These are phyloP conservation scores for Diaporthe ampelina DNA, from an alignment of 2,329 filamentous ascomycete genomes.

Conservation along the genomic window DNA sequence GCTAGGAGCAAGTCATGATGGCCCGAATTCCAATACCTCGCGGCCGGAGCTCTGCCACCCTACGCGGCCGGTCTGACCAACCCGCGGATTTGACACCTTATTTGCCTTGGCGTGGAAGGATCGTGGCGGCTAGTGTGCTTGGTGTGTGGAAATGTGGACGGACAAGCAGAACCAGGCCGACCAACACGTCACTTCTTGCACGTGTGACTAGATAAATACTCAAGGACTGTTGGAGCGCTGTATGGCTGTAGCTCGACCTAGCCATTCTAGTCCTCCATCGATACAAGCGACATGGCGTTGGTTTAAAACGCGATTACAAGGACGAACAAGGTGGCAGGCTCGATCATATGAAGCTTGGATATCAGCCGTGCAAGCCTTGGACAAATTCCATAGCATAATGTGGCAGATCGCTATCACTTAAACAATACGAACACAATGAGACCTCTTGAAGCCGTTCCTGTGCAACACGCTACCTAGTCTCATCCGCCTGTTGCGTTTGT, in stretches of 20 bases:
- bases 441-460: neutral
- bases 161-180: neutral
- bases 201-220: neutral
- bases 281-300: neutral
- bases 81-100: neutral
- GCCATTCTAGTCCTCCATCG: neutral
- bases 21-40: conserved; percentile 4
- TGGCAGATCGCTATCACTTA: neutral
- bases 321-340: no score
- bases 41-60: neutral
- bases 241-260: neutral
- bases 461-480: neutral
- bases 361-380: neutral
- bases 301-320: neutral
- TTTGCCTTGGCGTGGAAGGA: neutral
- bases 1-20: conserved; percentile 13
- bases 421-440: neutral
- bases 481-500: conserved; percentile 17
- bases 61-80: neutral
- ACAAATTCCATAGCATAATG: neutral
- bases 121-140: no score
- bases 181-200: no score
- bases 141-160: neutral
- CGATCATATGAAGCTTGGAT: neutral
- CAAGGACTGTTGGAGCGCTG: no score